Conservation (phyloP, 306 rosid species). For the Quercus suber region DNA sequence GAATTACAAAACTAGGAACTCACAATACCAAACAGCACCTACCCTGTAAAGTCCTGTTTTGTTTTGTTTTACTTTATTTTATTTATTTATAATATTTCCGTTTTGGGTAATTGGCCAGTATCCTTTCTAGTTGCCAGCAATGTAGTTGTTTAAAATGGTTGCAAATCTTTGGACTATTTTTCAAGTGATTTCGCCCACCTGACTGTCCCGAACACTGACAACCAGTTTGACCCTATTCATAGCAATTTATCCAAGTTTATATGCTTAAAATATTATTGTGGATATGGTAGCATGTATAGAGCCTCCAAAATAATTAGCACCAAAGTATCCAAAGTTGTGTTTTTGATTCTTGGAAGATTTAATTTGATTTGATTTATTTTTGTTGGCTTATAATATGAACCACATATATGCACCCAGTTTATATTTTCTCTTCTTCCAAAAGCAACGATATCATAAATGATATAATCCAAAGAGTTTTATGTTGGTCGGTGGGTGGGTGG, state of each 20-base stretch:
- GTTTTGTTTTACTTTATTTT: neutral
- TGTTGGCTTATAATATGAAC: no score
- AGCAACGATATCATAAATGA: no score
- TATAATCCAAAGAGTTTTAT: no score
- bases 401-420: no score
- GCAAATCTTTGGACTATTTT: neutral
- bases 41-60: neutral
- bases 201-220: neutral
- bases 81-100: no score
- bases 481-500: no score
- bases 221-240: neutral
- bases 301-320: neutral
- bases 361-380: no score
- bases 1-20: neutral
- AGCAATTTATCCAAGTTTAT: neutral
- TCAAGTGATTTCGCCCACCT: neutral
- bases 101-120: neutral
- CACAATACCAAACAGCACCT: neutral
- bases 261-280: neutral
- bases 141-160: neutral
- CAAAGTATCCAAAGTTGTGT: neutral
- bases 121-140: neutral
- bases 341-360: no score
- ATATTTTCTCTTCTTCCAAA: no score
- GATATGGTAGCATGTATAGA: neutral